A percentile compares a stretch with the other conserved stretches of the same genome.
phyloP scores from a whole-genome alignment of 176 grass and related monocot species.

The Oryza glaberrima region DNA sequence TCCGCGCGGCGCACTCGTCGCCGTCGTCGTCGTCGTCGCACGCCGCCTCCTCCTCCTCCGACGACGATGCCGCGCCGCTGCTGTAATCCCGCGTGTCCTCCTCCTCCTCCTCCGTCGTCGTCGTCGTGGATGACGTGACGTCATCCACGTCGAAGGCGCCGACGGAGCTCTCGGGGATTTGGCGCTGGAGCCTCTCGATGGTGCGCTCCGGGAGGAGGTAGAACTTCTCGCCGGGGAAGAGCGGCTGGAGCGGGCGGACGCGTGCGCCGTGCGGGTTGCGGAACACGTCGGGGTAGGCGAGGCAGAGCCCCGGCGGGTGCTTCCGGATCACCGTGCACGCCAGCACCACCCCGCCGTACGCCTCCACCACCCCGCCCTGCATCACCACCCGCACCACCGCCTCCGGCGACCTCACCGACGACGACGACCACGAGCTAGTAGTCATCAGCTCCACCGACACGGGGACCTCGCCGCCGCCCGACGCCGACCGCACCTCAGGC shows the following conservation, averaged over 20 bases:
- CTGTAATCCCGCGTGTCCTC: background rate
- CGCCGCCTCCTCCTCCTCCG: background rate
- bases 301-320: slow-evolving; percentile 60
- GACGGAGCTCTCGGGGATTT: slow-evolving; percentile 37
- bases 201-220: slow-evolving; percentile 49
- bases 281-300: slow-evolving; percentile 64
- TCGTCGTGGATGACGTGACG: too few species aligned
- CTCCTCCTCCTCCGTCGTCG: background rate
- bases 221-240: slow-evolving; percentile 69
- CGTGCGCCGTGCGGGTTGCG: slow-evolving; percentile 55
- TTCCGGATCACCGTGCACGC: slow-evolving; percentile 55
- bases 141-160: background rate
- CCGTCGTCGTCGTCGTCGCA: background rate
- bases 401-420: background rate
- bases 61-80: background rate
- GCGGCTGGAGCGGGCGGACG: slow-evolving; percentile 37
- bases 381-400: slow-evolving; percentile 62
- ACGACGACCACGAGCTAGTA: background rate
- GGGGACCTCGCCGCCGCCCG: background rate
- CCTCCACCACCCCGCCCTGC: slow-evolving; percentile 50
- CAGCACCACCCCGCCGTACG: slow-evolving; percentile 51
- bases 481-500: too few species aligned
- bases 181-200: slow-evolving; percentile 35
- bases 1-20: background rate
- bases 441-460: slow-evolving; percentile 31